Evolutionary conservation across 2,329 filamentous ascomycete species (phyloP).

Genomic region (Metarhizium robertsii): DNA sequence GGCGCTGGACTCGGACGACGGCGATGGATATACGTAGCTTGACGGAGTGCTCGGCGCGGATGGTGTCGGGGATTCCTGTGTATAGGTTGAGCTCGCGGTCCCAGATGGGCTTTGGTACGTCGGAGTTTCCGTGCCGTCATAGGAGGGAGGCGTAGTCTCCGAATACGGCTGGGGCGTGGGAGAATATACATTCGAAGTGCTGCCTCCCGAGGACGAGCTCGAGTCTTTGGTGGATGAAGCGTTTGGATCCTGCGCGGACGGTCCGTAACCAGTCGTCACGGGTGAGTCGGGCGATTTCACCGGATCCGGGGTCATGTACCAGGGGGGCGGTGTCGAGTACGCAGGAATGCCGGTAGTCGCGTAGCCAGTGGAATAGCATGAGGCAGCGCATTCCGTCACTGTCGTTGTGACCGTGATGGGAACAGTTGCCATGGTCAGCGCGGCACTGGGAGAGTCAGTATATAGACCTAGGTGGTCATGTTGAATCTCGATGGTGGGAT

Average conservation of each 20-base stretch:
- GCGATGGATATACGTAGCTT: neutral
- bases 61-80: neutral
- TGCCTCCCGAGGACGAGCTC: neutral
- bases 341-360: neutral
- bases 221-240: neutral
- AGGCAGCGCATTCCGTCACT: slow-evolving; percentile 18
- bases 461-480: neutral
- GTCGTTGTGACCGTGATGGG: slow-evolving; percentile 24
- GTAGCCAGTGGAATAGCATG: slow-evolving; percentile 11
- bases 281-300: neutral
- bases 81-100: neutral
- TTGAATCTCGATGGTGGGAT: no score
- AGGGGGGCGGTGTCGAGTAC: neutral
- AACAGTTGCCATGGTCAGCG: slow-evolving; percentile 13
- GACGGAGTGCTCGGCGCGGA: neutral
- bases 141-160: neutral
- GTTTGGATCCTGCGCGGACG: neutral
- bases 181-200: neutral
- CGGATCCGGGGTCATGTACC: neutral
- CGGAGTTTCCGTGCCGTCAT: neutral
- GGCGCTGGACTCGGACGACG: neutral
- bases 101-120: neutral
- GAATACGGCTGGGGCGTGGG: neutral
- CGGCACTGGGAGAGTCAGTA: slow-evolving; percentile 11
- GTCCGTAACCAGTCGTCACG: neutral